Conservation (phyloP, 2,329 filamentous ascomycete genomes). For the Hypoxylon sp. region DNA sequence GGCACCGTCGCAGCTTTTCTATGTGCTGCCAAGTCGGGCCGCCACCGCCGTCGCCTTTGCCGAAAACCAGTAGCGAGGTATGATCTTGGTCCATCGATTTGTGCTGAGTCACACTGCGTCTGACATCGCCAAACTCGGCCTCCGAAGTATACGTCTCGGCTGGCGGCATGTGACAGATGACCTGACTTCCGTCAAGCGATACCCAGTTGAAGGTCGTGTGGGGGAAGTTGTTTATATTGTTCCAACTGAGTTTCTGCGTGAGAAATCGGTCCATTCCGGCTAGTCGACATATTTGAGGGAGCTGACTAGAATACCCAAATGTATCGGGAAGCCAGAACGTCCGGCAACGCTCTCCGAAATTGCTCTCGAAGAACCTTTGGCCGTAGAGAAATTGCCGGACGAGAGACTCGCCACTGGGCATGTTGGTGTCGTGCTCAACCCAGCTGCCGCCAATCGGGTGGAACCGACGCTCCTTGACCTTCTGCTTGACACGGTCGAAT, state of each 20-base stretch:
- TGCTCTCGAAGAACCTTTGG: slow-evolving; percentile 92
- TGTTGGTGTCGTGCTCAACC: slow-evolving; percentile 98
- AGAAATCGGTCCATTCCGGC: slow-evolving; percentile 98
- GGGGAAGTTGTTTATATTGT: slow-evolving; percentile 99
- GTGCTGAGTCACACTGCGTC: slow-evolving; percentile 88
- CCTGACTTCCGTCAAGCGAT: slow-evolving; percentile 91
- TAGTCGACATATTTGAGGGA: slow-evolving; percentile 91
- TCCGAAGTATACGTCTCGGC: slow-evolving; percentile 95
- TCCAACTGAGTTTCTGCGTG: slow-evolving; percentile 99
- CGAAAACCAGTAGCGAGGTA: slow-evolving; percentile 91
- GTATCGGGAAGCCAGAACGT: slow-evolving; percentile 99
- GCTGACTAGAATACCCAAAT: slow-evolving; percentile 95
- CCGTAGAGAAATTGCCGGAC: slow-evolving; percentile 95
- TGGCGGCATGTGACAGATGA: slow-evolving; percentile 97
- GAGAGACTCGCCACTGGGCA: slow-evolving; percentile 94
- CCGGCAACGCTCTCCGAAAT: slow-evolving; percentile 86
- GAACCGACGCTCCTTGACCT: slow-evolving; percentile 91
- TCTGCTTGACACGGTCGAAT: slow-evolving; percentile 89
- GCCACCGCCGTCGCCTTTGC: slow-evolving; percentile 95
- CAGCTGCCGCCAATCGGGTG: slow-evolving; percentile 97
- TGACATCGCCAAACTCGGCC: slow-evolving; percentile 94
- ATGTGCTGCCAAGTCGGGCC: slow-evolving; percentile 94
- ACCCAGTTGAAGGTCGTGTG: slow-evolving; percentile 99
- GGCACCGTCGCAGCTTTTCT: slow-evolving; percentile 92
- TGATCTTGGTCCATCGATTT: slow-evolving; percentile 95